A percentile compares a stretch with the other conserved stretches of the same genome.
Evolutionary conservation across 352 stramenopile genomes (phyloP).

Genomic region (Achlya hypogyna): DNA sequence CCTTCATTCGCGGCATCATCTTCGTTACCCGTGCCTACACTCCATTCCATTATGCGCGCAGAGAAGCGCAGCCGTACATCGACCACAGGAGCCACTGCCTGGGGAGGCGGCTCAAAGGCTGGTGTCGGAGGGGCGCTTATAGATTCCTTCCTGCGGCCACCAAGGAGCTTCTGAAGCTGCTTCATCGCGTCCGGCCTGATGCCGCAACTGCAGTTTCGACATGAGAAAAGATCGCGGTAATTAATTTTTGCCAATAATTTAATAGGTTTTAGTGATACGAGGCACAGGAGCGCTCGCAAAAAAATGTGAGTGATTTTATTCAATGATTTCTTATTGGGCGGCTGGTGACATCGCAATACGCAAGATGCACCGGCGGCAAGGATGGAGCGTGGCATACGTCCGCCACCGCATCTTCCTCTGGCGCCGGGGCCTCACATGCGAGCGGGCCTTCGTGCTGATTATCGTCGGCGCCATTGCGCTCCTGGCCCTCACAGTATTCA

Average conservation of each 20-base stretch:
- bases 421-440: background rate
- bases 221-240: background rate
- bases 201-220: background rate
- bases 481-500: background rate
- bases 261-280: background rate
- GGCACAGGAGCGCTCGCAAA: too few species aligned
- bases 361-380: too few species aligned
- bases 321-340: too few species aligned
- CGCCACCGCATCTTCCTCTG: constrained; percentile 5
- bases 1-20: constrained; percentile 11
- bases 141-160: background rate
- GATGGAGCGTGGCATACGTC: background rate
- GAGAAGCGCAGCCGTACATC: background rate
- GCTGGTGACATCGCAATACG: too few species aligned
- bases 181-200: background rate
- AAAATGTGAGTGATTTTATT: background rate
- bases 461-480: background rate
- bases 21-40: background rate
- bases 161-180: constrained; percentile 13
- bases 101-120: background rate
- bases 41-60: background rate
- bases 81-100: too few species aligned
- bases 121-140: background rate
- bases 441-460: background rate
- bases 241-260: background rate